Conservation (phyloP, 768 basidiomycete genomes). For the Candolleomyces aberdarensis region DNA sequence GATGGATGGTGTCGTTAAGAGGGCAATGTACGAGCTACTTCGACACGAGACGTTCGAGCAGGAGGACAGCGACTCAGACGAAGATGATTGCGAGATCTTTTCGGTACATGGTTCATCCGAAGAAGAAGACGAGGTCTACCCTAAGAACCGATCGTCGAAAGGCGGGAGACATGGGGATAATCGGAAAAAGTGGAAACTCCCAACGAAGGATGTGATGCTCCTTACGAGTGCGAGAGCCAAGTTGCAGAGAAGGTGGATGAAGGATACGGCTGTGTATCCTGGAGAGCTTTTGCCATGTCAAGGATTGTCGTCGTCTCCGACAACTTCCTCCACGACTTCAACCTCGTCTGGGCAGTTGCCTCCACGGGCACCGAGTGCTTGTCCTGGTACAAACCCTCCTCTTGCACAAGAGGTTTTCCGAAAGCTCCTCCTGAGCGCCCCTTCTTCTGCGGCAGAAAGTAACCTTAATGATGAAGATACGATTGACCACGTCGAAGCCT, state of each 20-base stretch:
- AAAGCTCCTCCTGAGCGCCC: too few species aligned
- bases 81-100: not conserved
- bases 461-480: too few species aligned
- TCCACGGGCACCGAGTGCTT: too few species aligned
- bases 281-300: not conserved
- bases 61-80: not conserved
- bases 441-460: too few species aligned
- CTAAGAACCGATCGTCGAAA: not conserved
- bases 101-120: not conserved
- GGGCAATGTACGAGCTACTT: slow-evolving; percentile 2
- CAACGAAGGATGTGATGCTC: not conserved
- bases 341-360: too few species aligned
- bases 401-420: too few species aligned
- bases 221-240: not conserved
- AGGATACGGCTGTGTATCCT: not conserved
- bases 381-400: too few species aligned
- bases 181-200: not conserved
- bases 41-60: not conserved
- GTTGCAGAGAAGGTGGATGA: not conserved
- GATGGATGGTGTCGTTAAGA: not conserved
- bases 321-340: too few species aligned
- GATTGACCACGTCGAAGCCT: too few species aligned
- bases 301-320: too few species aligned
- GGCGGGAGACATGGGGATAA: too few species aligned
- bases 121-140: not conserved